Percentiles rank a stretch among this genome's conserved stretches.
phyloP scores from a whole-genome alignment of 2,329 filamentous ascomycete species.

The Pochonia chlamydosporia region DNA sequence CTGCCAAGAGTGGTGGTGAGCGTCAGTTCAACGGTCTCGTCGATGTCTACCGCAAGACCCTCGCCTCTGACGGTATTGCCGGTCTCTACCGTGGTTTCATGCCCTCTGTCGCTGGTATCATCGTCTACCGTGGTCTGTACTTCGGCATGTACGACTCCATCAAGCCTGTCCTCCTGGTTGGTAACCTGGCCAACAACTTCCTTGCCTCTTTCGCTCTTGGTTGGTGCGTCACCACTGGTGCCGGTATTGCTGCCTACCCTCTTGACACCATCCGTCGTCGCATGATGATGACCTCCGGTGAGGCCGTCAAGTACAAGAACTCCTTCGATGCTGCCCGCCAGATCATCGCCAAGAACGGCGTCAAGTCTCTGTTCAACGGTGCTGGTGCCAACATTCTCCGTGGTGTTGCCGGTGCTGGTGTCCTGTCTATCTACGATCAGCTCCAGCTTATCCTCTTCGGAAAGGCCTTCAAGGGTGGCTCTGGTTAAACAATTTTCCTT shows the following conservation, averaged over 20 bases:
- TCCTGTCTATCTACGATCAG: conserved; percentile 99
- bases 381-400: conserved; percentile 99
- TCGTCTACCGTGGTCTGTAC: conserved; percentile 99
- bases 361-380: conserved; percentile 99
- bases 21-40: conserved; percentile 99
- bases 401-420: conserved; percentile 99
- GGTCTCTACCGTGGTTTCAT: conserved; percentile 99
- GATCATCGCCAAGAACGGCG: conserved; percentile 96
- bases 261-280: conserved; percentile 99
- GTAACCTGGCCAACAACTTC: conserved; percentile 95
- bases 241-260: conserved; percentile 99
- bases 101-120: conserved; percentile 97
- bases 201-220: conserved; percentile 97
- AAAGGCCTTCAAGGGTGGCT: conserved; percentile 88
- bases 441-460: conserved; percentile 99
- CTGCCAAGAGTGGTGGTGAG: conserved; percentile 90
- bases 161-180: conserved; percentile 96
- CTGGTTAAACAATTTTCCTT: conserved; percentile 38
- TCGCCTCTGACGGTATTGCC: conserved; percentile 95
- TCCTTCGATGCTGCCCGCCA: conserved; percentile 92
- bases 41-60: conserved; percentile 99
- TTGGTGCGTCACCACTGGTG: conserved; percentile 99
- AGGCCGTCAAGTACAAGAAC: conserved; percentile 99
- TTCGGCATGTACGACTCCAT: conserved; percentile 99
- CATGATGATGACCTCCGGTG: conserved; percentile 99